Conservation (phyloP, 192 early-diverging fungal genomes). For the Chytriomyces confervae region DNA sequence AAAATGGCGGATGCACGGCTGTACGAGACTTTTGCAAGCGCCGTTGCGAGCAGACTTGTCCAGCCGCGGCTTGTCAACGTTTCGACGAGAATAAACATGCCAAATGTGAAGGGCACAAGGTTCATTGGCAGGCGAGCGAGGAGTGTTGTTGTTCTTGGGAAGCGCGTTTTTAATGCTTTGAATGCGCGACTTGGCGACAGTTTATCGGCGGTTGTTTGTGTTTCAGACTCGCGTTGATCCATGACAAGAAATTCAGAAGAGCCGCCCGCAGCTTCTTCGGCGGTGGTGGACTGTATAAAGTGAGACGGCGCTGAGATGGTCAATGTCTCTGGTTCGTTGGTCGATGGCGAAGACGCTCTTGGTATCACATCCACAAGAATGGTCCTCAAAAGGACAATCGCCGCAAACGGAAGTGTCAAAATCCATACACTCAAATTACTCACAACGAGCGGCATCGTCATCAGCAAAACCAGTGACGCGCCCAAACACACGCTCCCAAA, state of each 20-base stretch:
- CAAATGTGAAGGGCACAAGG: constrained; percentile 78
- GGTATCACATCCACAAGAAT: constrained; percentile 31
- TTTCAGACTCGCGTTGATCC: not conserved
- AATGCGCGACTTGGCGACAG: not conserved
- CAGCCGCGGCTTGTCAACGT: constrained; percentile 70
- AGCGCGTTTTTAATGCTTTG: not conserved
- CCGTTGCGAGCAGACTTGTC: constrained; percentile 70
- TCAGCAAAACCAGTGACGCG: constrained; percentile 66
- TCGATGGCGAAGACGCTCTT: not conserved
- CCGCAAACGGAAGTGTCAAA: constrained; percentile 79
- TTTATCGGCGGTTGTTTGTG: not conserved
- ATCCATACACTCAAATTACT: constrained; percentile 72
- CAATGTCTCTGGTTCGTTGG: no score
- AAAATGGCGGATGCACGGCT: constrained; percentile 60
- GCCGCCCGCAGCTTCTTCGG: not conserved
- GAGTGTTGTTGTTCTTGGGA: constrained; percentile 3
- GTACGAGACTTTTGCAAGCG: constrained; percentile 55
- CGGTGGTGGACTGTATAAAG: not conserved
- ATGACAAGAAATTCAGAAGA: not conserved
- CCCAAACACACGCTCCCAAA: constrained; percentile 66
- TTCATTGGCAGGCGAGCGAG: constrained; percentile 71
- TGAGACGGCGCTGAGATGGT: not conserved
- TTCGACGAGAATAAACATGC: constrained; percentile 88
- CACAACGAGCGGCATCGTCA: constrained; percentile 67
- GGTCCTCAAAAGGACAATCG: constrained; percentile 64